phyloP scores from a whole-genome alignment of 2,329 filamentous ascomycete species.

The Botrytis squamosa region DNA sequence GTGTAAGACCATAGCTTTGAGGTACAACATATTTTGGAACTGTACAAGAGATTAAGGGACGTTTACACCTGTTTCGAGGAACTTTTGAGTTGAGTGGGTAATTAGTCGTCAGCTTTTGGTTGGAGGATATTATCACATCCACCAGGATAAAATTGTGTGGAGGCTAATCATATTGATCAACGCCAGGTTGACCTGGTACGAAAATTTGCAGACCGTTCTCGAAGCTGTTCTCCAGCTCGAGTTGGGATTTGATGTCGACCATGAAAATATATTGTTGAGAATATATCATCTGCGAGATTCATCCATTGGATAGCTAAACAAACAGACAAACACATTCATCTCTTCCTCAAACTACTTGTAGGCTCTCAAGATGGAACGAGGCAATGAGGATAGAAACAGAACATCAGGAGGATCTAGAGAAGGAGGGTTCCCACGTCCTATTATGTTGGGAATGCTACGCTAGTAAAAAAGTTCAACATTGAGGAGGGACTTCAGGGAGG shows the following conservation, averaged over 20 bases:
- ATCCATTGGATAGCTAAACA: background rate
- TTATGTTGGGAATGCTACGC: background rate
- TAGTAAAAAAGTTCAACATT: background rate
- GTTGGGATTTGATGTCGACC: background rate
- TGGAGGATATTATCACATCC: background rate
- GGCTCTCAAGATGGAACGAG: background rate
- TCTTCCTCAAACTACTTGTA: background rate
- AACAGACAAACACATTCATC: background rate
- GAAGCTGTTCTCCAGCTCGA: background rate
- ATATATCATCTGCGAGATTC: background rate
- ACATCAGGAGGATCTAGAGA: background rate
- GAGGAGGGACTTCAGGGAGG: background rate
- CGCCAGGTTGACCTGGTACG: conserved; percentile 4
- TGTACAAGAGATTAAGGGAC: background rate
- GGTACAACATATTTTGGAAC: background rate
- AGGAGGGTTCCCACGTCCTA: background rate
- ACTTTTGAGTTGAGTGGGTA: background rate
- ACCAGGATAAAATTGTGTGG: background rate
- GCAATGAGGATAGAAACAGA: background rate
- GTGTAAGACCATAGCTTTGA: background rate
- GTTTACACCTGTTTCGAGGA: background rate
- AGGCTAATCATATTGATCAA: conserved; percentile 12
- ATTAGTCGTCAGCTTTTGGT: background rate
- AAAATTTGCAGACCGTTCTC: conserved; percentile 2
- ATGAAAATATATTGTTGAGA: background rate